Conservation (phyloP, 371 early-diverging fungal genomes). For the Mucor saturninus region DNA sequence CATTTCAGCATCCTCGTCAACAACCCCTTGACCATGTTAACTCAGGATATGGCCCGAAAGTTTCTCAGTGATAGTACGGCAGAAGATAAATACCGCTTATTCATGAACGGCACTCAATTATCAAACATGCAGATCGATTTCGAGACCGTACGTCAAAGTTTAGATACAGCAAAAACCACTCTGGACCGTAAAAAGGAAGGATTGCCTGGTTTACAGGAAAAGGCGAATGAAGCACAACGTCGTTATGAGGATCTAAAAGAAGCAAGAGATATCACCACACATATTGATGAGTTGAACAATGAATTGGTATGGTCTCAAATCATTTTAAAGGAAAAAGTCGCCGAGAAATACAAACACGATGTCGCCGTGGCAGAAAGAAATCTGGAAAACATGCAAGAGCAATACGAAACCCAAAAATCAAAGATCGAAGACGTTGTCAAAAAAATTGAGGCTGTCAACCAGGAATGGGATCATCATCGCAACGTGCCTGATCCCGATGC, state of each 20-base stretch:
- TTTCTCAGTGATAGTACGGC: slow-evolving; percentile 86
- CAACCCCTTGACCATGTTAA: slow-evolving; percentile 91
- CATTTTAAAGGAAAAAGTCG: slow-evolving; percentile 58
- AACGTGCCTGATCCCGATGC: slow-evolving; percentile 8
- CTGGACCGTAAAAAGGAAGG: slow-evolving; percentile 59
- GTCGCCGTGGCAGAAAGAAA: slow-evolving; percentile 14
- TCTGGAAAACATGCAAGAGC: slow-evolving; percentile 18
- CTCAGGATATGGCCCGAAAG: slow-evolving; percentile 91
- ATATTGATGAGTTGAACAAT: slow-evolving; percentile 64
- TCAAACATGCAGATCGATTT: slow-evolving; percentile 79
- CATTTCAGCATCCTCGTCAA: slow-evolving; percentile 90
- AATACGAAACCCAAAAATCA: slow-evolving; percentile 19
- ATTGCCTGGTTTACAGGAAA: slow-evolving; percentile 66
- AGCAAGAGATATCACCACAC: slow-evolving; percentile 64
- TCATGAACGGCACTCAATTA: slow-evolving; percentile 87
- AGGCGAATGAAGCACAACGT: slow-evolving; percentile 64
- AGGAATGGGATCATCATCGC: slow-evolving; percentile 16
- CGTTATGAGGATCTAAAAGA: slow-evolving; percentile 68
- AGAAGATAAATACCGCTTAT: slow-evolving; percentile 88
- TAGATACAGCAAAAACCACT: slow-evolving; percentile 62
- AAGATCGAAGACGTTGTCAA: not conserved
- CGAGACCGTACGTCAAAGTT: slow-evolving; percentile 63
- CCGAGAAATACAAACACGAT: slow-evolving; percentile 37
- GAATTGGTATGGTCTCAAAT: slow-evolving; percentile 83
- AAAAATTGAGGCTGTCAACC: slow-evolving; percentile 6